Base-by-base conservation (phyloP, 495 filamentous ascomycete species). In the Penicillium soppii region DNA sequence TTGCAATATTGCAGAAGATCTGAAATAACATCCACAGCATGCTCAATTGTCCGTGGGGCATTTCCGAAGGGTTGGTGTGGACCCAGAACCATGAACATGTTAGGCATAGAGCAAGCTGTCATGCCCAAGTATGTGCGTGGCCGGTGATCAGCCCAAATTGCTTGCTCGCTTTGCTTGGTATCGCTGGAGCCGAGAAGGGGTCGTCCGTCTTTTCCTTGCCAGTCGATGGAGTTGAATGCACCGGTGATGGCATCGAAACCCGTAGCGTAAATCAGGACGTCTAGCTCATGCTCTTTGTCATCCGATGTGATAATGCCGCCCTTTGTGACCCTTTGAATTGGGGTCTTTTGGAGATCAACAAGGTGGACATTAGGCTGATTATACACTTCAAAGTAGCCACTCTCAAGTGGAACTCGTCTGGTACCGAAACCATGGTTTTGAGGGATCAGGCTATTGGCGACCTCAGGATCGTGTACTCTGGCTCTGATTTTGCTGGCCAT, bases 241-340 rank as follows among this genome's bases (percentile, higher is more conserved):
- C 67, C 69, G 0, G 67, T 72, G 9, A 64, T 58, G 12, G 65
- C 55, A 50, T 72, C 66, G 27, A 69, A 72, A 0, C 69, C 69
- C 20, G 60, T 66, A 3, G 69, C 67, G 32, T 57, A 65, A 12
- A 71, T 65, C 16, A 78, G 54, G 8, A 71, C 67, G 30, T 80
- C 77, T 12, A 76, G 60, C 4, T 73, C 65, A 26, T 63, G 65
- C 3, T 66, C 35, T 1, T 51, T 48, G 8, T 69, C 72, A 42
- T 72, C 66, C 2, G 29, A 52, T 3, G 64, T 73, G 19, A 61
- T 56, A 26, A 79, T 73, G 1, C 68, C 67, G 0, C 29, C 53
- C 23, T 47, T 40, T 4, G 57, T 62, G 5, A 68, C 52, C 7
- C 33, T 30, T 7, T 63, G 53, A 17, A 69, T 61, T 0, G 64